Percentiles rank a stretch among this genome's conserved stretches.
Conservation (phyloP, 129 eudicot genomes). For the Pulicaria dysenterica region DNA sequence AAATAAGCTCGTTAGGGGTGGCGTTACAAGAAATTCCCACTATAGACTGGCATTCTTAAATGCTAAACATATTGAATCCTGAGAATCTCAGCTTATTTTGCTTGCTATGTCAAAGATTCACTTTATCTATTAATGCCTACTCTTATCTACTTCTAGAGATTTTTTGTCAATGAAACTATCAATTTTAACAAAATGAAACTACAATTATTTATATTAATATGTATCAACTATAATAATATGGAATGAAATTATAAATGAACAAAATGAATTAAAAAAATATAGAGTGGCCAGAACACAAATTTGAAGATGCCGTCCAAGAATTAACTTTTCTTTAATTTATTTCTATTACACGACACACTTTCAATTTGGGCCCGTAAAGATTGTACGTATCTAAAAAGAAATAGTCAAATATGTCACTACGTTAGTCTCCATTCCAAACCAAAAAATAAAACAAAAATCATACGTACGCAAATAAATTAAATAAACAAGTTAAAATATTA, state of each 20-base stretch:
- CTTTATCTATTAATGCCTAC: too few relatives aligned
- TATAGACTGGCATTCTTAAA: too few relatives aligned
- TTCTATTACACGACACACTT: constrained; percentile 7
- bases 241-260: not conserved
- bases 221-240: not conserved
- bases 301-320: constrained; percentile 27
- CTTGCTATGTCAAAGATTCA: too few relatives aligned
- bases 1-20: too few relatives aligned
- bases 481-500: not conserved
- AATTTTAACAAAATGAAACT: too few relatives aligned
- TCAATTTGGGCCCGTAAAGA: constrained; percentile 22
- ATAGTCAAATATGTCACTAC: constrained; percentile 32
- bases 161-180: too few relatives aligned
- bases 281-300: not conserved
- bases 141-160: too few relatives aligned
- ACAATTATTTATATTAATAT: too few relatives aligned
- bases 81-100: too few relatives aligned
- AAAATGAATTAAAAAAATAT: not conserved
- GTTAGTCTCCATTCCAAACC: constrained; percentile 27
- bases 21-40: too few relatives aligned
- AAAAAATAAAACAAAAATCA: constrained; percentile 24
- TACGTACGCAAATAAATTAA: constrained; percentile 10
- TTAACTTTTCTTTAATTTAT: not conserved
- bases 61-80: too few relatives aligned
- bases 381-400: constrained; percentile 23